phyloP scores from a whole-genome alignment of 176 grass and related monocot species.

The Aegilops bicornis region DNA sequence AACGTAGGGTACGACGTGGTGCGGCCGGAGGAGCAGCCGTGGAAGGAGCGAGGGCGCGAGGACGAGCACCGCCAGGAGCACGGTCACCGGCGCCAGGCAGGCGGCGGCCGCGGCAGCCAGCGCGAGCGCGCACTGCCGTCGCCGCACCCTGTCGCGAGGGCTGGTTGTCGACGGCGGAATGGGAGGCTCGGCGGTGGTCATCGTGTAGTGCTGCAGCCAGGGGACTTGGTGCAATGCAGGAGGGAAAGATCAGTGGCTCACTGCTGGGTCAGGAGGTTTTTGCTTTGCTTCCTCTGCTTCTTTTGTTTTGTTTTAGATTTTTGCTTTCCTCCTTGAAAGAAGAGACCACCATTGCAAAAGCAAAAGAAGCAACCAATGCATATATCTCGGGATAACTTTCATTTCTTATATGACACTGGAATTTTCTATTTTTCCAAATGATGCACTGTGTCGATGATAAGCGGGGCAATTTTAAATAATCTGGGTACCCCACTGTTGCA shows the following conservation, averaged over 20 bases:
- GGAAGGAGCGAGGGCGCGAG: constrained; percentile 25
- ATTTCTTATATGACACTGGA: neutral
- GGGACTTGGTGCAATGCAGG: neutral
- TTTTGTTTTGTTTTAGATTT: neutral
- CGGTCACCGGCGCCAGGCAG: constrained; percentile 5
- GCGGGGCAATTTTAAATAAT: too few relatives aligned
- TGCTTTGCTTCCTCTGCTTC: neutral
- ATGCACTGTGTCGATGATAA: neutral
- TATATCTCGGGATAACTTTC: neutral
- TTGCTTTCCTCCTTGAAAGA: constrained; percentile 36
- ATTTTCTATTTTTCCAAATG: neutral
- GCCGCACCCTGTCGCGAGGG: neutral
- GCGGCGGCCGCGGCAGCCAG: neutral
- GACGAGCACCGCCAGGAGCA: constrained; percentile 38
- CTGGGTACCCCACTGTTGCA: too few relatives aligned
- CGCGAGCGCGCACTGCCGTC: constrained; percentile 2
- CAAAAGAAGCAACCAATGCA: constrained; percentile 24
- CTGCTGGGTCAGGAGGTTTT: neutral
- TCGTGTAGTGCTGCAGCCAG: neutral
- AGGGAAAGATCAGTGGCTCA: neutral
- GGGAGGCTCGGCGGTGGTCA: neutral
- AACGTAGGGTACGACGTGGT: constrained; percentile 23
- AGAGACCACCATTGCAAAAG: constrained; percentile 24
- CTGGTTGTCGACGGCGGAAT: neutral
- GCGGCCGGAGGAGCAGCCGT: constrained; percentile 31